Conservation (phyloP, 2,329 filamentous ascomycete genomes). For the Ophiostoma montium region DNA sequence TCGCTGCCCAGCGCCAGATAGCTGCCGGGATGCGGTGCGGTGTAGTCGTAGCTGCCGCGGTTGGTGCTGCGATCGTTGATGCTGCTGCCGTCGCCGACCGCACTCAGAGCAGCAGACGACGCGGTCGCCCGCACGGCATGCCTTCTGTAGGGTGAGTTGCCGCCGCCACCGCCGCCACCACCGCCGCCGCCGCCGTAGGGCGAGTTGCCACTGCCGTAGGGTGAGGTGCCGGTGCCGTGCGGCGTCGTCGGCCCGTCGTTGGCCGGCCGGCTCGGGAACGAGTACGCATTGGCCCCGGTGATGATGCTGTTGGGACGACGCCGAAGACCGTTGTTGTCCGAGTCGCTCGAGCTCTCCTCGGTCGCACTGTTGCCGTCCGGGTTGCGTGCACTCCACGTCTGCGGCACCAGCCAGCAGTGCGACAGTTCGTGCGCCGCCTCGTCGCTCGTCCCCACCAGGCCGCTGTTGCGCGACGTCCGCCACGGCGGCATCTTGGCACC, state of each 20-base stretch:
- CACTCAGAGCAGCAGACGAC: constrained; percentile 12
- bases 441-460: constrained; percentile 13
- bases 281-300: constrained; percentile 7
- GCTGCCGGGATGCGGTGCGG: constrained; percentile 9
- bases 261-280: constrained; percentile 17
- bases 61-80: background rate
- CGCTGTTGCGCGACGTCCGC: constrained; percentile 27
- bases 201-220: background rate
- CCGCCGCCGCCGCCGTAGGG: too few species aligned
- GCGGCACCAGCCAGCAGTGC: constrained; percentile 35
- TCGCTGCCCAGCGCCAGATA: constrained; percentile 17
- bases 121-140: constrained; percentile 16
- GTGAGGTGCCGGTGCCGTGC: too few species aligned
- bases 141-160: constrained; percentile 1
- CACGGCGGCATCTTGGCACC: constrained; percentile 40
- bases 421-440: constrained; percentile 35
- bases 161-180: too few species aligned
- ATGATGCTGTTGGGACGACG: constrained; percentile 5
- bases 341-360: constrained; percentile 10
- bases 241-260: constrained; percentile 10
- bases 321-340: constrained; percentile 15
- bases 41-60: background rate
- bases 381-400: constrained; percentile 24
- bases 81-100: background rate
- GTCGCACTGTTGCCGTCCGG: constrained; percentile 15